A percentile compares a stretch with the other conserved stretches of the same genome.
These are phyloP conservation scores for Diaporthe batatas DNA, from an alignment of 2,329 filamentous ascomycete genomes.

Conservation along the genomic window DNA sequence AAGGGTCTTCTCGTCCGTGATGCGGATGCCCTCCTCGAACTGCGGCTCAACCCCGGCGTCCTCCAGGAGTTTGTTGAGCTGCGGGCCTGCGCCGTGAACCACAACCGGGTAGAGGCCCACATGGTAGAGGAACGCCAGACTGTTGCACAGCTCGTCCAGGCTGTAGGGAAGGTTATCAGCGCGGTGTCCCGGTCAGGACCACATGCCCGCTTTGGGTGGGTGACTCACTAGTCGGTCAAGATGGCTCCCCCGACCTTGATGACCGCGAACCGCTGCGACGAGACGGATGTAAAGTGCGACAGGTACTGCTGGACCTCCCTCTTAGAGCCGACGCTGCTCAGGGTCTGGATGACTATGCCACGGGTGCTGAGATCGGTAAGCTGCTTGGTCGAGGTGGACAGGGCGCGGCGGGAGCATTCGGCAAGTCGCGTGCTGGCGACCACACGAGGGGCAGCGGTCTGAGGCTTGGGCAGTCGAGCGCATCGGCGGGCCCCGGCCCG, in stretches of 20 bases:
- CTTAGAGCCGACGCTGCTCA: conserved; percentile 97
- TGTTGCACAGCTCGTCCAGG: conserved; percentile 89
- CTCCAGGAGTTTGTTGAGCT: conserved; percentile 92
- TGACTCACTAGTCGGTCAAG: conserved; percentile 79
- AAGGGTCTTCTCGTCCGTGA: conserved; percentile 95
- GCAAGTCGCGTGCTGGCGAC: conserved; percentile 43
- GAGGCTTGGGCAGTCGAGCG: conserved; percentile 48
- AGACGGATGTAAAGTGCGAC: conserved; percentile 96
- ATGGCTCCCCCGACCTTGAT: conserved; percentile 99
- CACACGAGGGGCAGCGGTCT: conserved; percentile 27
- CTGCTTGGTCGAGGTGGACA: conserved; percentile 52
- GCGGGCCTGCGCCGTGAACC: conserved; percentile 93
- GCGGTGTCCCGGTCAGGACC: not conserved
- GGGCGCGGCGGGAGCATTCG: conserved; percentile 47
- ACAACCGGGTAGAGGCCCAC: conserved; percentile 96
- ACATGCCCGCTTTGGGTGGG: not conserved
- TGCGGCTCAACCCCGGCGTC: conserved; percentile 93
- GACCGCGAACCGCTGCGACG: conserved; percentile 96
- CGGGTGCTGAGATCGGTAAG: conserved; percentile 72
- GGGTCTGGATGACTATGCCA: conserved; percentile 86
- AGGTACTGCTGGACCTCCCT: conserved; percentile 97
- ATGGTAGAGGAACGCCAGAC: conserved; percentile 91
- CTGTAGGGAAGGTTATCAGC: conserved; percentile 36
- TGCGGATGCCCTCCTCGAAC: conserved; percentile 95
- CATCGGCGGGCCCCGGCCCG: conserved; percentile 60